phyloP scores from a whole-genome alignment of 768 basidiomycete species.

The Boletus rufocinnamomeus region DNA sequence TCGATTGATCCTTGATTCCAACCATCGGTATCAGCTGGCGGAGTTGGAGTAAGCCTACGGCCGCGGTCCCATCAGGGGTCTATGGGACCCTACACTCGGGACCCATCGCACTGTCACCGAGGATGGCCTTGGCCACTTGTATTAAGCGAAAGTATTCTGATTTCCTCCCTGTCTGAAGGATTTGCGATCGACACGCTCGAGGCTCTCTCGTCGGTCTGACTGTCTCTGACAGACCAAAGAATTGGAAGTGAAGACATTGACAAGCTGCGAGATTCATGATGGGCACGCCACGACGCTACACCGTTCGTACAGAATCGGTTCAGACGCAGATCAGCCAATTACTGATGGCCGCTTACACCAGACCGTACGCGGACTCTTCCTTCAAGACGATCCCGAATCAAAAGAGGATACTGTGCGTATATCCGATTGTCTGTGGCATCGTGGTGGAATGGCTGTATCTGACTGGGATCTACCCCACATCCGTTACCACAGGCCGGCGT shows the following conservation, averaged over 20 bases:
- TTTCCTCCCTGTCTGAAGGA: neutral
- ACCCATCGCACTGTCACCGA: neutral
- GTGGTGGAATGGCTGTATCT: neutral
- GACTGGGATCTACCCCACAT: neutral
- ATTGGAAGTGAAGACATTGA: neutral
- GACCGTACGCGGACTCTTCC: conserved; percentile 17
- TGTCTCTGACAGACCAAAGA: neutral
- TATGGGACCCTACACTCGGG: neutral
- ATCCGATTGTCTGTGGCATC: too few species aligned
- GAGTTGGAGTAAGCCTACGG: neutral
- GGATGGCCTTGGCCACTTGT: neutral
- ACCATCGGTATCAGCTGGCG: neutral
- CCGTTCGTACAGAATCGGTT: conserved; percentile 14
- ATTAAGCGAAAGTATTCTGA: neutral
- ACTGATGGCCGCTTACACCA: conserved; percentile 2
- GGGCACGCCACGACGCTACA: conserved; percentile 18
- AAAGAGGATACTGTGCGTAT: conserved; percentile 16
- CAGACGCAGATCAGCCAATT: neutral
- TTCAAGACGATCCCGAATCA: conserved; percentile 24
- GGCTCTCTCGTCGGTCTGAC: neutral
- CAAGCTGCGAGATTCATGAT: conserved; percentile 12
- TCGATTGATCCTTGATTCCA: too few species aligned
- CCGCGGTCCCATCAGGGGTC: neutral
- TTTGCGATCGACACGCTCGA: neutral
- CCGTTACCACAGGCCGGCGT: conserved; percentile 14